These are phyloP conservation scores for Diaporthe vexans DNA, from an alignment of 2,329 filamentous ascomycete genomes.

Conservation along the genomic window DNA sequence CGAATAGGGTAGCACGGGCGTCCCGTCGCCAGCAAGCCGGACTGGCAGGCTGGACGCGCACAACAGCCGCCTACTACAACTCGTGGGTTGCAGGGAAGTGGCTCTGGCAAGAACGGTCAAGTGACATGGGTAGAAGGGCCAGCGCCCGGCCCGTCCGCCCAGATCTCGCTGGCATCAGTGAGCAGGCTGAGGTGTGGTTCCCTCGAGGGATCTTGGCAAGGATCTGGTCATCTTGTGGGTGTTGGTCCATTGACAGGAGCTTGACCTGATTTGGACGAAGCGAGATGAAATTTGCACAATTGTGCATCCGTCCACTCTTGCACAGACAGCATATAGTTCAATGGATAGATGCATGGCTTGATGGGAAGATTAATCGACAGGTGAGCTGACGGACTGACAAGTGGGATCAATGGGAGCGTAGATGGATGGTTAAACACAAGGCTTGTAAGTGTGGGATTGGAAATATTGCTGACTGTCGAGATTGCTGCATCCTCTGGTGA, in stretches of 20 bases:
- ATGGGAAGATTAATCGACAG: neutral
- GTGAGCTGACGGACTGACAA: neutral
- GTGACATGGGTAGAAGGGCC: neutral
- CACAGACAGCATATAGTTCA: slow-evolving; percentile 12
- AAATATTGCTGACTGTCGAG: slow-evolving; percentile 9
- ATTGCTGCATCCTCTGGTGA: neutral
- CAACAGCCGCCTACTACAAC: slow-evolving; percentile 6
- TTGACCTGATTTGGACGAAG: slow-evolving; percentile 18
- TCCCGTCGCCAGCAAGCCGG: neutral
- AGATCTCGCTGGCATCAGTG: neutral
- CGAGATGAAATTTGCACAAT: slow-evolving; percentile 29
- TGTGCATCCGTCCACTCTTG: slow-evolving; percentile 24
- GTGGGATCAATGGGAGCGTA: neutral
- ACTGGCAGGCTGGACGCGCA: neutral
- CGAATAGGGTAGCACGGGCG: neutral
- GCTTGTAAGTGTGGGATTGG: neutral
- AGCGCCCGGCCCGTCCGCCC: neutral
- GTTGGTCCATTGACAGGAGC: slow-evolving; percentile 30
- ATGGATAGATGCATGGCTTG: neutral
- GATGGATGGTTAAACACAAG: neutral
- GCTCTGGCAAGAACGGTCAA: neutral
- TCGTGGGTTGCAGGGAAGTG: slow-evolving; percentile 2
- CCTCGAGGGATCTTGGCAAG: slow-evolving; percentile 1
- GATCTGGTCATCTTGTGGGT: slow-evolving; percentile 9
- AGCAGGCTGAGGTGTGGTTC: no score